Conservation (phyloP, 2,329 filamentous ascomycete species). For the Fusarium devonianum region DNA sequence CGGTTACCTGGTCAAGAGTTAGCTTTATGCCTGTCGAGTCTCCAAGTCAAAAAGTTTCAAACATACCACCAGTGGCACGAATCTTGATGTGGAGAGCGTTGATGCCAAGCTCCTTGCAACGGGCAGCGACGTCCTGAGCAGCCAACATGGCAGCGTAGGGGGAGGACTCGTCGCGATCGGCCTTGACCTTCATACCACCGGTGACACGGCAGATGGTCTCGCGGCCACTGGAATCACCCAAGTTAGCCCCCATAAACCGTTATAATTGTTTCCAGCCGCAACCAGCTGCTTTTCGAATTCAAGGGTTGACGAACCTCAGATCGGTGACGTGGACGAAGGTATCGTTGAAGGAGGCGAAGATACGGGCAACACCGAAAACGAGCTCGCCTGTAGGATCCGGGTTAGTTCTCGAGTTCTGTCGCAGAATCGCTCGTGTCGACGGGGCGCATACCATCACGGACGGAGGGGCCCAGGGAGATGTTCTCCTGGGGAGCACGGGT, state of each 20-base stretch:
- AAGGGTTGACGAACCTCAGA: conserved; percentile 75
- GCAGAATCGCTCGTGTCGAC: conserved; percentile 8
- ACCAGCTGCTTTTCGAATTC: conserved; percentile 24
- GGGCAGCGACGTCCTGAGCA: conserved; percentile 94
- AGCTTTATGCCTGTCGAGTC: neutral
- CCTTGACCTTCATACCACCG: conserved; percentile 99
- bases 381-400: conserved; percentile 73
- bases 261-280: conserved; percentile 14
- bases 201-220: conserved; percentile 99
- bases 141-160: conserved; percentile 99
- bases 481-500: conserved; percentile 86
- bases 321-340: conserved; percentile 99
- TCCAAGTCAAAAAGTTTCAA: neutral
- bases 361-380: conserved; percentile 97
- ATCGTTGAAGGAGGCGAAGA: conserved; percentile 93
- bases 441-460: conserved; percentile 80
- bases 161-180: conserved; percentile 99
- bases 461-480: conserved; percentile 96
- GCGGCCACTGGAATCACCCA: conserved; percentile 83
- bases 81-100: conserved; percentile 99
- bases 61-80: conserved; percentile 94
- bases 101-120: conserved; percentile 75
- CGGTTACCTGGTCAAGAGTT: conserved; percentile 74
- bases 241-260: conserved; percentile 41
- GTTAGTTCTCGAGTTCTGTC: conserved; percentile 20